Percentiles rank a stretch among this genome's conserved stretches.
Evolutionary conservation across 192 early-diverging fungal genomes (phyloP).

Genomic region (Backusella sp.): DNA sequence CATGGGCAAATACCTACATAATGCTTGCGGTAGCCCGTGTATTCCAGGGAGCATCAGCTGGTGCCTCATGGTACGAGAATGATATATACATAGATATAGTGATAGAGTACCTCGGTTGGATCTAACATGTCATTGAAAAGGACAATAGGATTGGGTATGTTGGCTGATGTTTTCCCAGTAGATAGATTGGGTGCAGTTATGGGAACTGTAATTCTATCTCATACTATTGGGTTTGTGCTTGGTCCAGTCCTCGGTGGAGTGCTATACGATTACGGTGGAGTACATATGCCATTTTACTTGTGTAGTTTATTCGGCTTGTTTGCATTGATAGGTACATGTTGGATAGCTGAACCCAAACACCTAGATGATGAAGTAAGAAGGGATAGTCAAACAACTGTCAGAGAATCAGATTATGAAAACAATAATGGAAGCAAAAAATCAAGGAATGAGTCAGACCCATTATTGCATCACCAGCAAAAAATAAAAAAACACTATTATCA

Average conservation of each 20-base stretch:
- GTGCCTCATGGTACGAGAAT: slow-evolving; percentile 56
- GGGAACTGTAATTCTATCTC: slow-evolving; percentile 64
- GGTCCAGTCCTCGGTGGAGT: slow-evolving; percentile 66
- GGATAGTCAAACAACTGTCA: not conserved
- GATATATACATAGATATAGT: not conserved
- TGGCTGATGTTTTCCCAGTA: slow-evolving; percentile 64
- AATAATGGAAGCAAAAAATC: not conserved
- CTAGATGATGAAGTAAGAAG: not conserved
- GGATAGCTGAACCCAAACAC: slow-evolving; percentile 58
- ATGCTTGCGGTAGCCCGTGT: slow-evolving; percentile 64
- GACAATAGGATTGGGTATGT: slow-evolving; percentile 68
- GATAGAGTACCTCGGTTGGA: not conserved
- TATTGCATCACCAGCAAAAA: not conserved
- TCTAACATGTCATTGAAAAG: slow-evolving; percentile 14
- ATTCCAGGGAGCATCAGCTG: slow-evolving; percentile 67
- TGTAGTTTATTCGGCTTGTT: slow-evolving; percentile 53
- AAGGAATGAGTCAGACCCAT: not conserved
- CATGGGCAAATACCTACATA: slow-evolving; percentile 57
- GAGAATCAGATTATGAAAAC: not conserved
- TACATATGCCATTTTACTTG: slow-evolving; percentile 68
- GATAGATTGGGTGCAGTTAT: slow-evolving; percentile 64
- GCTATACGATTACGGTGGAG: slow-evolving; percentile 62
- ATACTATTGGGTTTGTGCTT: slow-evolving; percentile 65
- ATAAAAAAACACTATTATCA: not conserved
- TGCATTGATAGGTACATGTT: slow-evolving; percentile 55